phyloP scores from a whole-genome alignment of 164 flowering plant species.

The Paratinospora sagittata region DNA sequence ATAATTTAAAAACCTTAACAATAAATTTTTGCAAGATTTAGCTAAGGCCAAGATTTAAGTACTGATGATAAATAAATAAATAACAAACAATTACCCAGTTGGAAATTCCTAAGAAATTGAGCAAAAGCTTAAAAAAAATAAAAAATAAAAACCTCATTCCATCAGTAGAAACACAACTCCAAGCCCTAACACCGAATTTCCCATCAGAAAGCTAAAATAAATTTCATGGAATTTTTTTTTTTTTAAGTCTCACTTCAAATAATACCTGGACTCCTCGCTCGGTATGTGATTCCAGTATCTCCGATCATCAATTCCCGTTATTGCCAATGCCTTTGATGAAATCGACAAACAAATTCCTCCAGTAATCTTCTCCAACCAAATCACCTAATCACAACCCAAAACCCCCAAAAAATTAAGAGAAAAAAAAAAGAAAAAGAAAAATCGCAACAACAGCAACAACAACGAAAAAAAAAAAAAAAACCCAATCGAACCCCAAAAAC shows the following conservation, averaged over 20 bases:
- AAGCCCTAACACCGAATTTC: not conserved
- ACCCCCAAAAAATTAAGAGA: not conserved
- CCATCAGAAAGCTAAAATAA: no score
- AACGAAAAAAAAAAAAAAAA: no score
- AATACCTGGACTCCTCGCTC: slow-evolving; percentile 81
- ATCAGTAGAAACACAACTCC: not conserved
- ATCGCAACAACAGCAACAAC: no score
- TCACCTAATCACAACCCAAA: slow-evolving; percentile 31
- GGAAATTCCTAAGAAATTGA: no score
- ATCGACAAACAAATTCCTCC: slow-evolving; percentile 66
- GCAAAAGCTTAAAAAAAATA: no score
- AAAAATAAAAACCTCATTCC: slow-evolving; percentile 1
- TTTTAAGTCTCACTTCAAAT: not conserved
- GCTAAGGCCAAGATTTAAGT: no score
- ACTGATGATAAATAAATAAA: no score
- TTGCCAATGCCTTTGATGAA: slow-evolving; percentile 58
- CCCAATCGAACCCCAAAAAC: no score
- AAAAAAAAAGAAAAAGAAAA: not conserved
- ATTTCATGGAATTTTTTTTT: no score
- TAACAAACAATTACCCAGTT: no score
- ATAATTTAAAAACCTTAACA: no score
- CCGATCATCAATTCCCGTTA: slow-evolving; percentile 91
- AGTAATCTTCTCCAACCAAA: slow-evolving; percentile 73
- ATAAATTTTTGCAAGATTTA: no score
- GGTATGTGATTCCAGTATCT: slow-evolving; percentile 87